Percentiles rank a stretch among this genome's conserved stretches.
These are phyloP conservation scores for Stephanodiscus minutulus DNA, from an alignment of 108 stramenopile species.

Conservation along the genomic window DNA sequence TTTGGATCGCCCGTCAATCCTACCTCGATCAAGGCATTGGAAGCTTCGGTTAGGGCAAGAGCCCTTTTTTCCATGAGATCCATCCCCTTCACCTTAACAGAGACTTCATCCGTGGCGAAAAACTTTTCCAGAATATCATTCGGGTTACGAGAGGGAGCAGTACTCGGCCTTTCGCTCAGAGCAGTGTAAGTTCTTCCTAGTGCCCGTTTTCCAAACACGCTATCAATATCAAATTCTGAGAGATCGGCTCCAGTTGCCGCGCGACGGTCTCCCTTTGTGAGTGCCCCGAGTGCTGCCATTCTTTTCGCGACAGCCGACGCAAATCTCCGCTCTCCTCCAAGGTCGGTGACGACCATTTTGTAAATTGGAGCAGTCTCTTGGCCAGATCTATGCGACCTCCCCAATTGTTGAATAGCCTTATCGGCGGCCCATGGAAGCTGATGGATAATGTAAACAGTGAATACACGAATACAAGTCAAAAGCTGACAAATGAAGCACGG, in stretches of 20 bases:
- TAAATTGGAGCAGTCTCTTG: conserved; percentile 69
- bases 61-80: conserved; percentile 22
- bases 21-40: conserved; percentile 39
- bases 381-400: conserved; percentile 80
- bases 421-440: conserved; percentile 90
- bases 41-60: conserved; percentile 19
- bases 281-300: conserved; percentile 75
- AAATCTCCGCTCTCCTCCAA: conserved; percentile 84
- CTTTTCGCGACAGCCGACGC: conserved; percentile 80
- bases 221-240: conserved; percentile 58
- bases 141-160: conserved; percentile 29
- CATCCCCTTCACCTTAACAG: neutral
- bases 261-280: conserved; percentile 80
- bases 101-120: conserved; percentile 8
- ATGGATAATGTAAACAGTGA: neutral
- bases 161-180: conserved; percentile 19
- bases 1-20: conserved; percentile 44
- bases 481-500: neutral
- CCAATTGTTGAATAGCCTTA: conserved; percentile 88
- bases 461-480: neutral
- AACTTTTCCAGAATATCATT: conserved; percentile 50
- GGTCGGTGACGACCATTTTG: conserved; percentile 61
- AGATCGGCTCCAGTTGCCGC: conserved; percentile 60
- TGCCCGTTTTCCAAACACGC: conserved; percentile 46
- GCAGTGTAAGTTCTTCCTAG: conserved; percentile 37